Evolutionary conservation across 306 rosid genomes (phyloP), one percentile per base, ranked within the genome.

Genomic region (Canavalia gladiata): DNA sequence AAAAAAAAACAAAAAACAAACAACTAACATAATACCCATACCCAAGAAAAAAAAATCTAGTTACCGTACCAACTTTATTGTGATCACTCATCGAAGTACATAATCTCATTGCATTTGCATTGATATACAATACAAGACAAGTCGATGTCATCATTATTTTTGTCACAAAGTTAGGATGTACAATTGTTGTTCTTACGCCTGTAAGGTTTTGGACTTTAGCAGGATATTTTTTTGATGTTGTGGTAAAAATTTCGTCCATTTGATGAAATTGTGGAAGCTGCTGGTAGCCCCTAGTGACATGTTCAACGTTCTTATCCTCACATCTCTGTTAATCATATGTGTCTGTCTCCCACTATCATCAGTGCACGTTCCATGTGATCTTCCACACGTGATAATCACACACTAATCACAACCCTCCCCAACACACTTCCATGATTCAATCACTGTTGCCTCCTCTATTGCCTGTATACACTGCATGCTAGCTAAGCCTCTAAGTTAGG

Each of bases 291-390:
- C 72, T n/a, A 68, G 87, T 70, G 78, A 43, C 78, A 68, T 50
- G 74, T 76, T 76, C 67, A 41, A 18, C 81, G 81, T 62, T 83
- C 85, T 80, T 83, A 87, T 87, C 90, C 83, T 81, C 76, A 71
- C 70, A 69, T 60, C 71, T 9, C 10, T 60, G 70, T 77, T 37
- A 46, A 39, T 68, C 81, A 68, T 70, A 77, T 54, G 52, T 70
- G 43, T 73, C 77, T 86, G 87, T 75, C 79, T 63, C 79, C 85
- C 89, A 84, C 85, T 86, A 81, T 83, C 79, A 33, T 75, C 68
- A 75, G 33, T 89, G 67, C 33, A 84, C 63, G 52, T 71, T 31
- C 73, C 76, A 34, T 56, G 75, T 64, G 83, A 72, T 83, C 79
- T 51, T 31, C 29, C 73, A 76, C 87, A 75, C 86, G 87, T 81